Percentiles rank a stretch among this genome's conserved stretches.
phyloP scores from a whole-genome alignment of 73 alveolate species.

The Blepharisma japonicum region DNA sequence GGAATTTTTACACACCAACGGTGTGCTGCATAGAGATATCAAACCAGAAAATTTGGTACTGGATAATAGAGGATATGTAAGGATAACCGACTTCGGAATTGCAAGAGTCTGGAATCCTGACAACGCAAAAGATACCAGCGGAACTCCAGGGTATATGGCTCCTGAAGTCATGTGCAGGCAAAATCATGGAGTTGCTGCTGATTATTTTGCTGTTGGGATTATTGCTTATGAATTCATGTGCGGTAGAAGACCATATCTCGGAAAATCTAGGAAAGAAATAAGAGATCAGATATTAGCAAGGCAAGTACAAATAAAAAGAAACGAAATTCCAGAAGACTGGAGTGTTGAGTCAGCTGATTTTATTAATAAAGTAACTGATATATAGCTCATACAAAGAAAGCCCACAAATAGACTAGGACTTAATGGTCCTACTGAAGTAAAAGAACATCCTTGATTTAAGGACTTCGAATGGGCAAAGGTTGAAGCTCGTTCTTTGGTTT shows the following conservation, averaged over 20 bases:
- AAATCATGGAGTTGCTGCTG: conserved; percentile 61
- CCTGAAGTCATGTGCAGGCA: conserved; percentile 77
- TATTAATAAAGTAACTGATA: conserved; percentile 29
- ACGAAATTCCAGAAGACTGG: conserved; percentile 61
- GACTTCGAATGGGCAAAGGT: no score
- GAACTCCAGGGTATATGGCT: conserved; percentile 62
- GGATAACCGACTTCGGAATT: conserved; percentile 57
- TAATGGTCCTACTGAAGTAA: no score
- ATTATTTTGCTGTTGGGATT: conserved; percentile 73
- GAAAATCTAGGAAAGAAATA: conserved; percentile 67
- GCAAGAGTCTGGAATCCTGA: conserved; percentile 43
- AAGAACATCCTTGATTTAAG: no score
- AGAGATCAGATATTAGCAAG: conserved; percentile 54
- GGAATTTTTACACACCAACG: conserved; percentile 58
- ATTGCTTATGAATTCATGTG: conserved; percentile 53
- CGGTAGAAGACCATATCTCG: conserved; percentile 71
- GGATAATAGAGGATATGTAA: conserved; percentile 53
- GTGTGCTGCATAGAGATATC: conserved; percentile 48
- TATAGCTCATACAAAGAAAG: no score
- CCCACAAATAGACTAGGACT: no score
- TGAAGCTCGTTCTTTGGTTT: no score
- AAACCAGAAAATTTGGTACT: conserved; percentile 58
- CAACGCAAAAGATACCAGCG: conserved; percentile 57
- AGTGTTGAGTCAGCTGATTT: conserved; percentile 63
- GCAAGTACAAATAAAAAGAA: conserved; percentile 38